Base-by-base conservation (phyloP, 805 yeast genomes). In the Hanseniaspora occidentalis region DNA sequence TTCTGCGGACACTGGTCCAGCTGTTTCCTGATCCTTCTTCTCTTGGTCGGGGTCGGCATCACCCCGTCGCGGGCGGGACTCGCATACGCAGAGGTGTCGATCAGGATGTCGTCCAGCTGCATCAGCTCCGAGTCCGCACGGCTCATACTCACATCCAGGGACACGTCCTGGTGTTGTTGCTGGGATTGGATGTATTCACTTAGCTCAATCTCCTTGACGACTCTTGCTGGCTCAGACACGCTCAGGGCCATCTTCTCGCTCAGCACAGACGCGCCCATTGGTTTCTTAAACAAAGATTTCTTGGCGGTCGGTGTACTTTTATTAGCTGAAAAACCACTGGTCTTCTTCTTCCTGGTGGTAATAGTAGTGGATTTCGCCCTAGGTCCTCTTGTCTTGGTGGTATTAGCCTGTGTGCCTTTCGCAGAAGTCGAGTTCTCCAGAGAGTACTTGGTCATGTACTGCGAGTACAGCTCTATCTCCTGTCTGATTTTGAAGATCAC, bases 381-480 rank as follows among this genome's bases (percentile, higher is more conserved):
- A n/a, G n/a, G n/a, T n/a, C n/a, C n/a, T n/a, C n/a, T n/a, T n/a
- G n/a, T n/a, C n/a, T n/a, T n/a, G n/a, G 9, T 25, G 11, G 29
- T 25, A 8, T 8, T 25, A 7, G 29, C 14, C 29, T 13, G 8
- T 25, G 29, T 25, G 11, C 14, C 14, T 14, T 13, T 25, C 29
- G 36, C 36, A 13, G 39, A 35, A 5, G 43, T 36, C 4, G 43
- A 39, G 29, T 40, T 40, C 17, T 40, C 39, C 13, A 33, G 19
- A n/a, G 36, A 27, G 19, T 39, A 37, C 31, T 41, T 41, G 24
- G 31, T 35, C 14, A 41, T 18, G 18, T 41, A 41, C 16, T 45
- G 45, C 31, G 50, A 46, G 43, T 51, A 51, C 29, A 46, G 39
- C 26, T 50, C 51, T 7, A 51, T 50, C 44, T 50, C 54, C 27